Conservation (phyloP, 1,284 basidiomycete species). For the Ceratobasidium sp. region DNA sequence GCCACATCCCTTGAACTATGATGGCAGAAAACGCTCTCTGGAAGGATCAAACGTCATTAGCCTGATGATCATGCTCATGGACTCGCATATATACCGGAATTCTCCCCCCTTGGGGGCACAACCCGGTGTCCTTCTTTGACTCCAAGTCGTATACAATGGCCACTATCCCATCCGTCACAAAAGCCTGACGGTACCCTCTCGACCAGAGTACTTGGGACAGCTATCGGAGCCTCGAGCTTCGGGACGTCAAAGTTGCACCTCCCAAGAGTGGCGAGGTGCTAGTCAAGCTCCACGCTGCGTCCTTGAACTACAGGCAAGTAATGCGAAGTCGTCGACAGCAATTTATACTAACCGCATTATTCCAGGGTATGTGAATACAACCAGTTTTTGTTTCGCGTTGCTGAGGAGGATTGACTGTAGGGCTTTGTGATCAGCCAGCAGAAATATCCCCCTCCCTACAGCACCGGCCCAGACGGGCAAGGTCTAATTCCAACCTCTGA, state of each 20-base stretch:
- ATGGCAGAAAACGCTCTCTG: too few relatives aligned
- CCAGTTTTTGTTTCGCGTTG: background rate
- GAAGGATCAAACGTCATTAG: too few relatives aligned
- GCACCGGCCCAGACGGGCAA: slow-evolving; percentile 11
- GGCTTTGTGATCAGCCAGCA: slow-evolving; percentile 11
- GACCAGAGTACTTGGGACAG: slow-evolving; percentile 18
- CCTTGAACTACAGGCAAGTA: slow-evolving; percentile 20
- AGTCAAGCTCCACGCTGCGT: slow-evolving; percentile 26
- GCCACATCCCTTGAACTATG: too few relatives aligned
- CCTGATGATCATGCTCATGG: too few relatives aligned
- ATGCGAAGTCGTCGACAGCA: background rate
- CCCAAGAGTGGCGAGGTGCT: slow-evolving; percentile 8
- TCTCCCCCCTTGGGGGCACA: too few relatives aligned
- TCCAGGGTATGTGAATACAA: background rate
- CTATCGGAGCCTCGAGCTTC: slow-evolving; percentile 21
- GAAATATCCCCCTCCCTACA: slow-evolving; percentile 1
- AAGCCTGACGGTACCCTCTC: slow-evolving; percentile 23
- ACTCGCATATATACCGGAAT: too few relatives aligned
- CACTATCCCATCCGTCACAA: slow-evolving; percentile 3
- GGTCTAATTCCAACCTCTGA: slow-evolving; percentile 68
- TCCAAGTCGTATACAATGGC: too few relatives aligned
- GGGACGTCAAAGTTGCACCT: background rate
- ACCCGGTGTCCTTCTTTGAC: too few relatives aligned
- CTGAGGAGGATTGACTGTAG: background rate
- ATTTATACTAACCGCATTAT: background rate